phyloP scores from a whole-genome alignment of 371 early-diverging fungal species.

The Capillidium heterosporum region DNA sequence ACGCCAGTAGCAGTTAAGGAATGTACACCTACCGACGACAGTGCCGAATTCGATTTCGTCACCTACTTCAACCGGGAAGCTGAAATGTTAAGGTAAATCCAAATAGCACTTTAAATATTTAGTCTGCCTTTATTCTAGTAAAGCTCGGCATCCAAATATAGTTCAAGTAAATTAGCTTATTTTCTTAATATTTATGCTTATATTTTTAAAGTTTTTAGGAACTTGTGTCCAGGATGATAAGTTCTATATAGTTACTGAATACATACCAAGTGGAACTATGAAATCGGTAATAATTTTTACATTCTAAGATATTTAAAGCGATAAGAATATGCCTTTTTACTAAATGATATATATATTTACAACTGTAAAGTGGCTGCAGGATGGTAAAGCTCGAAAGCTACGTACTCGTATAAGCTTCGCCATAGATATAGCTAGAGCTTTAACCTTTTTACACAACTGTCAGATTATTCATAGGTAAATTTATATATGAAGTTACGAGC shows the following conservation, averaged over 20 bases:
- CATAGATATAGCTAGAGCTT: conserved; percentile 29
- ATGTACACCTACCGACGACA: conserved; percentile 15
- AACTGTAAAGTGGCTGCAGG: conserved; percentile 21
- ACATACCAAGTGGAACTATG: conserved; percentile 25
- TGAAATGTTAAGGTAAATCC: conserved; percentile 18
- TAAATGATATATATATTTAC: background rate
- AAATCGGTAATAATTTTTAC: conserved; percentile 13
- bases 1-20: conserved; percentile 41
- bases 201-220: conserved; percentile 24
- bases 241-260: conserved; percentile 31
- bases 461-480: conserved; percentile 29
- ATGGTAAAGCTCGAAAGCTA: conserved; percentile 19
- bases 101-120: background rate
- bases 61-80: conserved; percentile 33
- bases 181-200: background rate
- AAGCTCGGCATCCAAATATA: conserved; percentile 30
- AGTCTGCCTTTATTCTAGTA: conserved; percentile 8
- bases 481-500: no score
- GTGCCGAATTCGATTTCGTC: conserved; percentile 22
- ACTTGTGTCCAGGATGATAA: conserved; percentile 21
- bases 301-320: background rate
- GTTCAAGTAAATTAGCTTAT: conserved; percentile 19
- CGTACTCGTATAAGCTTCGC: conserved; percentile 26
- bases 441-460: conserved; percentile 31
- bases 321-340: no score